phyloP scores from a whole-genome alignment of 2,329 filamentous ascomycete genomes.

The Talaromyces sp. region DNA sequence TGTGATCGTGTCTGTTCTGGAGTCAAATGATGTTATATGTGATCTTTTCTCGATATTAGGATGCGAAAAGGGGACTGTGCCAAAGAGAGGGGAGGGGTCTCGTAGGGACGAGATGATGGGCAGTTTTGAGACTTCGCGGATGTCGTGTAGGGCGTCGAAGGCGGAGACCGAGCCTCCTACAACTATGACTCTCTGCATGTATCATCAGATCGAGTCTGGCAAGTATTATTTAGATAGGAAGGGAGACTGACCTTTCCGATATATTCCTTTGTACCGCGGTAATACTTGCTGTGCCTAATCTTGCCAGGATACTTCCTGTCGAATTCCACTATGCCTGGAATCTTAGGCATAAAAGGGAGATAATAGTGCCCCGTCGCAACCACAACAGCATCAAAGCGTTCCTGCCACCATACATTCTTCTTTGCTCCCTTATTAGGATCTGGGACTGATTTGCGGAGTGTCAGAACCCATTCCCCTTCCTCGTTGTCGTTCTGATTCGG shows the following conservation, averaged over 20 bases:
- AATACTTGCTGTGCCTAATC: conserved; percentile 41
- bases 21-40: conserved; percentile 5
- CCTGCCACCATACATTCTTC: conserved; percentile 37
- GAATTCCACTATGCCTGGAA: conserved; percentile 34
- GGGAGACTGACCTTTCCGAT: conserved; percentile 25
- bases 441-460: conserved; percentile 25
- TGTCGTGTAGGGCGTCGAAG: conserved; percentile 28
- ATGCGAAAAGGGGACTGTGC: conserved; percentile 22
- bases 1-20: neutral
- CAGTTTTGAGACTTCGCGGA: conserved; percentile 25
- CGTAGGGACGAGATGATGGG: conserved; percentile 25
- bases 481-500: conserved; percentile 16
- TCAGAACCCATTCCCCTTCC: conserved; percentile 29
- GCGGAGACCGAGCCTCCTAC: conserved; percentile 32
- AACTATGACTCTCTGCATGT: conserved; percentile 24
- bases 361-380: conserved; percentile 45
- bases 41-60: conserved; percentile 1
- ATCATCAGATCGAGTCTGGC: neutral
- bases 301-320: conserved; percentile 30
- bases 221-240: neutral
- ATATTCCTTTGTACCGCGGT: conserved; percentile 36
- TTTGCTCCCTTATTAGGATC: conserved; percentile 6
- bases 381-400: conserved; percentile 43
- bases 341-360: conserved; percentile 39
- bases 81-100: conserved; percentile 25